Evolutionary conservation across 331 rosid species (phyloP).

Genomic region (Dryas integrifolia): DNA sequence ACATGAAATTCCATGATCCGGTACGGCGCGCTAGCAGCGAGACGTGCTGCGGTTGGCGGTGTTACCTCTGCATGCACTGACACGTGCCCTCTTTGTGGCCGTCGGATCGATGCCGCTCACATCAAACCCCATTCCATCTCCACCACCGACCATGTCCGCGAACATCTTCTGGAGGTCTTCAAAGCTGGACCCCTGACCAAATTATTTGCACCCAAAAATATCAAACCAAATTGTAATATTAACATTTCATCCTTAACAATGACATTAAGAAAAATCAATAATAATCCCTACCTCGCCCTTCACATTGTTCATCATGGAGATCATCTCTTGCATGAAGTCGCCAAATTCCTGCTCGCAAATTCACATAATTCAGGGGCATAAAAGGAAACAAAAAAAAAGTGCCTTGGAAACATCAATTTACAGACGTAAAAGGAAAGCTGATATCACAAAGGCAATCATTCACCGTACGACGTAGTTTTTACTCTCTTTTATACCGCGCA

Average conservation of each 20-base stretch:
- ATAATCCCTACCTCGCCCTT: constrained; percentile 59
- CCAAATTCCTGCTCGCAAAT: constrained; percentile 58
- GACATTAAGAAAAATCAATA: too few species aligned
- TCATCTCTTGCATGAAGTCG: constrained; percentile 90
- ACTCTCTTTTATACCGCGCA: constrained; percentile 16
- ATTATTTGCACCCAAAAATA: not conserved
- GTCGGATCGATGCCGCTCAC: constrained; percentile 32
- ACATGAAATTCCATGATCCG: not conserved
- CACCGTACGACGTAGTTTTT: constrained; percentile 4
- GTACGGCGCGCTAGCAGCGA: constrained; percentile 35
- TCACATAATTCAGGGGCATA: not conserved
- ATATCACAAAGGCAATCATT: constrained; percentile 8
- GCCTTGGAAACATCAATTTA: too few species aligned
- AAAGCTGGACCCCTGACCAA: constrained; percentile 62
- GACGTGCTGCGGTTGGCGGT: constrained; percentile 48
- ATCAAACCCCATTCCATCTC: constrained; percentile 37
- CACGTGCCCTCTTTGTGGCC: constrained; percentile 55
- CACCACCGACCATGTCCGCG: constrained; percentile 79
- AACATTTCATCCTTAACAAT: not conserved
- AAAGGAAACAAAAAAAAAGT: not conserved
- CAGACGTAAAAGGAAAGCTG: not conserved
- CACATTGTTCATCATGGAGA: constrained; percentile 85
- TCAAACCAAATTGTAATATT: not conserved
- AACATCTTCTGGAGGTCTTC: constrained; percentile 89
- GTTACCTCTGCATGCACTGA: constrained; percentile 30